Evolutionary conservation across 164 flowering plant genomes (phyloP), one percentile per base, ranked within the genome.

Genomic region (Vitis rotundifolia): DNA sequence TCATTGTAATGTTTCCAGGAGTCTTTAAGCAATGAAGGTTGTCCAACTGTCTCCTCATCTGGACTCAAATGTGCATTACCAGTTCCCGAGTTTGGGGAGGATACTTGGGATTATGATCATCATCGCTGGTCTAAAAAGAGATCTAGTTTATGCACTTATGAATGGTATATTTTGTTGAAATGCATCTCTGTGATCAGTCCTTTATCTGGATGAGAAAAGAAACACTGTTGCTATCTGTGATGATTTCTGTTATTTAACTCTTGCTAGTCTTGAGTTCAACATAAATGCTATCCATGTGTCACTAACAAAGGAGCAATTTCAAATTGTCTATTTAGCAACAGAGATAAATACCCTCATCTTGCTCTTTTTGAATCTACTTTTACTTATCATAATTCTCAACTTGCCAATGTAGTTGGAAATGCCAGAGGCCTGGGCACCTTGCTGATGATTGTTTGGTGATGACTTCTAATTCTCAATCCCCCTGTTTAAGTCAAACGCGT

Each of bases 391-490:
- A n/a, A 47, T 61, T 11, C 4, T 67, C 59, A 28, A 66, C 48
- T 61, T 75, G 15, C 48, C 14, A 49, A 72, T 81, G 63, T 71
- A 93, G 98, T 76, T 91, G 90, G 90, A 91, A 88, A 82, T 93
- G 97, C 74, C 77, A 84, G 73, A 86, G 72, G 75, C 94, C 95
- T 69, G 97, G 98, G 31, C 98, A 93, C 80, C 96, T 93, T 72
- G 84, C 98, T 48, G 89, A 88, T 76, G 98, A 93, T 73, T 93
- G 97, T 79, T 72, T 89, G 82, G 88, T 83, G 63, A 73, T 15
- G 65, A 69, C 71, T 52, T 64, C 68, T 66, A 52, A 52, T 26
- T 11, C 59, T 73, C 72, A 72, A 57, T 49, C 73, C 7, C 26
- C 26, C 26, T 59, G 49, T 59, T 55, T 78, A 10, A 68, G 55